Conservation (phyloP, 805 yeast species). For the Kuraishia ogatae region DNA sequence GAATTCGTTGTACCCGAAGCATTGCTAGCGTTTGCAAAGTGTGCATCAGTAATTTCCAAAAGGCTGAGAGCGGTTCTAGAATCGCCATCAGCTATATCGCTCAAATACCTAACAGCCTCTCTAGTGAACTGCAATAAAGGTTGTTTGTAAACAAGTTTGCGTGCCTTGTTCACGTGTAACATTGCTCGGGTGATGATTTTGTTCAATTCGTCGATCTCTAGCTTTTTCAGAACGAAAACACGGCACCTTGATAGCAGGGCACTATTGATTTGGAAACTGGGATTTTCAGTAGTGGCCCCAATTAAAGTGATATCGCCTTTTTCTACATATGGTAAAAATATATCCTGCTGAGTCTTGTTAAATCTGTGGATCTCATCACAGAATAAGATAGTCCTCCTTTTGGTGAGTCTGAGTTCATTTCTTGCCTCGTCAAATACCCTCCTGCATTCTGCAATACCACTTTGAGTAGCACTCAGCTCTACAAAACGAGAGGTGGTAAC, state of each 20-base stretch:
- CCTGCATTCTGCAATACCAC: conserved; percentile 58
- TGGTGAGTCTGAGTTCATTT: conserved; percentile 34
- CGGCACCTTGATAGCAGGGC: conserved; percentile 84
- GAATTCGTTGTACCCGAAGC: conserved; percentile 9
- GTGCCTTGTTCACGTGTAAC: conserved; percentile 45
- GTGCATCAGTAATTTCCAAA: conserved; percentile 63
- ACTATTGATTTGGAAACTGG: conserved; percentile 69
- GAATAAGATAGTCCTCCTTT: conserved; percentile 60
- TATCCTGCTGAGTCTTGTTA: conserved; percentile 81
- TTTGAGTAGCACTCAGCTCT: conserved; percentile 80
- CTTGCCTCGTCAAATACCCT: conserved; percentile 46
- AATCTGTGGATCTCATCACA: conserved; percentile 92
- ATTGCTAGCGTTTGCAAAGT: conserved; percentile 16
- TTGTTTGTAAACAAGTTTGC: conserved; percentile 42
- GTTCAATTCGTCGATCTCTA: conserved; percentile 39
- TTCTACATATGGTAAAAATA: conserved; percentile 77
- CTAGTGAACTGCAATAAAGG: conserved; percentile 44
- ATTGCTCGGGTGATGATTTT: conserved; percentile 52
- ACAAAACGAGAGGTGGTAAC: conserved; percentile 50
- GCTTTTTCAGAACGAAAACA: conserved; percentile 56
- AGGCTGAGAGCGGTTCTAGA: conserved; percentile 77
- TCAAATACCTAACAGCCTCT: conserved; percentile 57
- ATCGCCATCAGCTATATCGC: conserved; percentile 78
- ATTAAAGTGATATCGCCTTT: conserved; percentile 71
- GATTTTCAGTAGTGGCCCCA: conserved; percentile 98